Evolutionary conservation across 2,329 filamentous ascomycete genomes (phyloP).

Genomic region (Trichoderma harzianum): DNA sequence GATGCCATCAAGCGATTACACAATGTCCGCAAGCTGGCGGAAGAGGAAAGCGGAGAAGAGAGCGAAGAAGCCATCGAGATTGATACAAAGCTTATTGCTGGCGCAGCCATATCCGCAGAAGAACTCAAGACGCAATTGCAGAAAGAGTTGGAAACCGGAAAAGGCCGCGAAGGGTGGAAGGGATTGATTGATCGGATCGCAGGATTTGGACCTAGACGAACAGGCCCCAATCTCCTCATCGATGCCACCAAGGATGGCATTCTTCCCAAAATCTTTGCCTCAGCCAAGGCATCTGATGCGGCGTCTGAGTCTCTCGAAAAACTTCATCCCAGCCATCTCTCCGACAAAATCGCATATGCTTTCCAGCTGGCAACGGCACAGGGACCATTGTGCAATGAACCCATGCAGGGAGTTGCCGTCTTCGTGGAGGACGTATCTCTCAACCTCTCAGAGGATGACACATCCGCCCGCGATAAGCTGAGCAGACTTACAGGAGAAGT

Average conservation of each 20-base stretch:
- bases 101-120: slow-evolving; percentile 61
- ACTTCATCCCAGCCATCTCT: slow-evolving; percentile 64
- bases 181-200: slow-evolving; percentile 74
- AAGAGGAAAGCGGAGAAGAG: slow-evolving; percentile 34
- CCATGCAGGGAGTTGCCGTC: slow-evolving; percentile 87
- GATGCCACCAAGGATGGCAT: slow-evolving; percentile 72
- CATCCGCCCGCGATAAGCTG: slow-evolving; percentile 61
- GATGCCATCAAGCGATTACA: slow-evolving; percentile 77
- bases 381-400: slow-evolving; percentile 88
- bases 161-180: slow-evolving; percentile 72
- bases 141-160: slow-evolving; percentile 64
- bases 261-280: slow-evolving; percentile 66
- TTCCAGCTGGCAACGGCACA: slow-evolving; percentile 90
- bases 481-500: slow-evolving; percentile 88
- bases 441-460: slow-evolving; percentile 50
- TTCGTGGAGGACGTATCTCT: slow-evolving; percentile 78
- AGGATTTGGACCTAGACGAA: slow-evolving; percentile 83
- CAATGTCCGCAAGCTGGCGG: slow-evolving; percentile 56
- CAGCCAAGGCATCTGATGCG: slow-evolving; percentile 31
- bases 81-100: slow-evolving; percentile 57
- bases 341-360: slow-evolving; percentile 86
- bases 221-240: slow-evolving; percentile 84
- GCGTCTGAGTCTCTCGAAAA: slow-evolving; percentile 45
- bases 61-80: slow-evolving; percentile 38
- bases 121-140: slow-evolving; percentile 76